Evolutionary conservation across 257 asterid genomes (phyloP).

Genomic region (Forsythia viridissima): DNA sequence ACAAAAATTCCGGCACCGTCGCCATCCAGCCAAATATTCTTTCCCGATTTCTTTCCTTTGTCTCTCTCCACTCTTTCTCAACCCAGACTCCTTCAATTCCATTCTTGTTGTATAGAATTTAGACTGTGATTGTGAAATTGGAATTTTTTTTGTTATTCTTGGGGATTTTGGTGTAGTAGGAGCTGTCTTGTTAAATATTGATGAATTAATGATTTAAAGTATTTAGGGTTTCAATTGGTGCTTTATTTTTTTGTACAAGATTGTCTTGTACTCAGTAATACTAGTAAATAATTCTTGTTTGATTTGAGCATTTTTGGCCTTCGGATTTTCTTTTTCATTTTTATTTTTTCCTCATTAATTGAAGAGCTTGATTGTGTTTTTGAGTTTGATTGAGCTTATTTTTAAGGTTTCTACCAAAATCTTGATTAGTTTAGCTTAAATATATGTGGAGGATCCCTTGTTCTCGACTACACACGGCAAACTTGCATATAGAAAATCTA

Average conservation of each 20-base stretch:
- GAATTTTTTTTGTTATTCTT: too few species aligned
- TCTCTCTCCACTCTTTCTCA: too few species aligned
- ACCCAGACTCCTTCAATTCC: too few species aligned
- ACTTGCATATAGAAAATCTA: background rate
- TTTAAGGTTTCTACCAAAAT: background rate
- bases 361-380: background rate
- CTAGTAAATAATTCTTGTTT: background rate
- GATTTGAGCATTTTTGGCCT: background rate
- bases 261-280: background rate
- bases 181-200: background rate
- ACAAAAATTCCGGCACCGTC: too few species aligned
- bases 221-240: background rate
- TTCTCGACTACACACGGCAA: background rate
- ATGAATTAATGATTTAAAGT: background rate
- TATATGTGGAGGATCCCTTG: background rate
- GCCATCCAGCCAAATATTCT: too few species aligned
- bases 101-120: too few species aligned
- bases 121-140: too few species aligned
- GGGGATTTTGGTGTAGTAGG: too few species aligned
- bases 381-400: background rate
- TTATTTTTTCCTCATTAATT: too few species aligned
- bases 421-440: background rate
- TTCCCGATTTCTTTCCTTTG: too few species aligned
- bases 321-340: too few species aligned
- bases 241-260: background rate